phyloP scores from a whole-genome alignment of 441 rosid genomes.

The Francoa sonchifolia region DNA sequence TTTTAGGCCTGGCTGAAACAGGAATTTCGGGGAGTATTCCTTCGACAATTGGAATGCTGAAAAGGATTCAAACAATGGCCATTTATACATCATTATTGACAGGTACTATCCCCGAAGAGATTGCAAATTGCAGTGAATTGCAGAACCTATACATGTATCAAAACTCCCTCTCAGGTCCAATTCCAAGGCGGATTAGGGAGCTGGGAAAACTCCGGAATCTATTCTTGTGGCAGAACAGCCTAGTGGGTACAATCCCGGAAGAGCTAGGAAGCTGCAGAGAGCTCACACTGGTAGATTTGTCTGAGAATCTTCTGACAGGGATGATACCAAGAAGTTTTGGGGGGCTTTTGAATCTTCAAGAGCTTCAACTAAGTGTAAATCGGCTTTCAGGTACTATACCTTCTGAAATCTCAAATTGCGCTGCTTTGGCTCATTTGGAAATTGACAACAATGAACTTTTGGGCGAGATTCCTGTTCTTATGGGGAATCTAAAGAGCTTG shows the following conservation, averaged over 20 bases:
- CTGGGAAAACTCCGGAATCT: constrained; percentile 66
- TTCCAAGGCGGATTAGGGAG: constrained; percentile 45
- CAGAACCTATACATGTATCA: constrained; percentile 77
- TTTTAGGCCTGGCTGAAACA: constrained; percentile 84
- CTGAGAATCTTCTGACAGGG: constrained; percentile 63
- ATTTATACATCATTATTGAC: constrained; percentile 58
- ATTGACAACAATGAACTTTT: constrained; percentile 66
- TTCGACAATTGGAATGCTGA: constrained; percentile 59
- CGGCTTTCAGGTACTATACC: constrained; percentile 70
- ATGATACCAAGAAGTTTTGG: constrained; percentile 65
- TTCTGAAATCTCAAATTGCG: constrained; percentile 49
- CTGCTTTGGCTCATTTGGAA: constrained; percentile 53
- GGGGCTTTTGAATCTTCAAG: constrained; percentile 56
- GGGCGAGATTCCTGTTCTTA: constrained; percentile 57
- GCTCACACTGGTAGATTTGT: constrained; percentile 62
- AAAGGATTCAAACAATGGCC: constrained; percentile 60
- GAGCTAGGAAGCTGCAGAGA: constrained; percentile 59
- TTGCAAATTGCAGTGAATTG: constrained; percentile 69
- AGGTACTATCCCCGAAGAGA: constrained; percentile 67
- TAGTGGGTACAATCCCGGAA: constrained; percentile 61
- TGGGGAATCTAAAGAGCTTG: constrained; percentile 56
- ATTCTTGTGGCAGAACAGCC: constrained; percentile 74
- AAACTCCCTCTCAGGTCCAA: constrained; percentile 68
- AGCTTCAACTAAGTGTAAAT: constrained; percentile 80
- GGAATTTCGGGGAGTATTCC: constrained; percentile 74